Conservation (phyloP, 2,329 filamentous ascomycete genomes). For the Fusarium vanettenii region DNA sequence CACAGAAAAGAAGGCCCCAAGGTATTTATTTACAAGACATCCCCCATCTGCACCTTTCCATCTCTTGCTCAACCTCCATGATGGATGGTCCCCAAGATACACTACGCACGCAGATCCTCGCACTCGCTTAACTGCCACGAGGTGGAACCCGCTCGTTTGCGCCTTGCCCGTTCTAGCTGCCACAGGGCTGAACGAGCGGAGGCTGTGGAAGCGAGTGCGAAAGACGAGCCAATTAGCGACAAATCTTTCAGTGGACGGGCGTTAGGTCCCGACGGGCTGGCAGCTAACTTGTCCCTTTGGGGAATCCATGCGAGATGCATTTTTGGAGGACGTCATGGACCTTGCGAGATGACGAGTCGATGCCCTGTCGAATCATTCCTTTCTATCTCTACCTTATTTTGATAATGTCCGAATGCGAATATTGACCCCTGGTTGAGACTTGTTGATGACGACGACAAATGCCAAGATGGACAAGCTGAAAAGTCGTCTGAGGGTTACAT, state of each 20-base stretch:
- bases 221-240: neutral
- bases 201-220: conserved; percentile 21
- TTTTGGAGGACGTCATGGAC: conserved; percentile 8
- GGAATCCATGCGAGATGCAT: conserved; percentile 23
- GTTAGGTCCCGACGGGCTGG: conserved; percentile 8
- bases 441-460: neutral
- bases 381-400: neutral
- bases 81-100: neutral
- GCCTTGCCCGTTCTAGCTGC: neutral
- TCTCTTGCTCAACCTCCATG: neutral
- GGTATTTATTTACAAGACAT: neutral
- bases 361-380: neutral
- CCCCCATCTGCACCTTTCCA: neutral
- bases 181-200: conserved; percentile 25
- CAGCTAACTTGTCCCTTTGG: conserved; percentile 13
- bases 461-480: neutral
- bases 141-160: neutral
- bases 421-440: neutral
- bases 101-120: conserved; percentile 1
- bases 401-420: conserved; percentile 14
- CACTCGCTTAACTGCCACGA: conserved; percentile 23
- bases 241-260: conserved; percentile 9
- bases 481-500: neutral
- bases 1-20: neutral
- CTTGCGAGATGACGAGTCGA: conserved; percentile 25